Conservation (phyloP, 139 green algal genomes). For the Chlorella sp. region DNA sequence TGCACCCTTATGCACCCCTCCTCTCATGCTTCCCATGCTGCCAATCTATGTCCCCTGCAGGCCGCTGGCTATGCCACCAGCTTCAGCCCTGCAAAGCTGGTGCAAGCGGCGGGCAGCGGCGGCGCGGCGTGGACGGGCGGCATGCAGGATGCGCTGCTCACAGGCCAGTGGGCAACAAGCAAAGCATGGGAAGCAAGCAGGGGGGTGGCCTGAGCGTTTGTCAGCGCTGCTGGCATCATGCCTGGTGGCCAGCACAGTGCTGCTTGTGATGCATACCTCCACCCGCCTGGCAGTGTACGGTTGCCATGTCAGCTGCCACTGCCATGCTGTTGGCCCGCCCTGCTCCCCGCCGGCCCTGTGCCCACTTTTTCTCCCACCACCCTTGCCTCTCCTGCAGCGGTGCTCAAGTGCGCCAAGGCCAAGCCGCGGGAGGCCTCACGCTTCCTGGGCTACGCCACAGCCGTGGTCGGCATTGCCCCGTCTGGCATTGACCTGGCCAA, state of each 20-base stretch:
- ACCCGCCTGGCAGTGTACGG: no score
- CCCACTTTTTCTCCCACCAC: no score
- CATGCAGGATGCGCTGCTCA: slow-evolving; percentile 48
- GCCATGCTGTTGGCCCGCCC: no score
- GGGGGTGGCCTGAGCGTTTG: background rate
- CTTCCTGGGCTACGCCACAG: slow-evolving; percentile 67
- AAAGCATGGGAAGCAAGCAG: background rate
- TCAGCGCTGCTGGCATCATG: background rate
- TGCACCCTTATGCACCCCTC: background rate
- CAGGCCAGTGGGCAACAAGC: background rate
- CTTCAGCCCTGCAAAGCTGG: slow-evolving; percentile 48
- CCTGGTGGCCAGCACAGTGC: background rate
- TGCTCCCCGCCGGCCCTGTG: background rate
- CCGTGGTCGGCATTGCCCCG: slow-evolving; percentile 59
- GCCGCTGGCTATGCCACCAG: slow-evolving; percentile 41
- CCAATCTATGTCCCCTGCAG: background rate
- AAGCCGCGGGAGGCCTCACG: slow-evolving; percentile 64
- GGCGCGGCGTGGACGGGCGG: slow-evolving; percentile 25
- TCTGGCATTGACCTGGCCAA: slow-evolving; percentile 54
- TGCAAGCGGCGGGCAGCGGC: slow-evolving; percentile 21
- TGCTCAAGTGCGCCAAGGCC: slow-evolving; percentile 52
- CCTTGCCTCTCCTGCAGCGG: background rate
- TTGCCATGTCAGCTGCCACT: no score
- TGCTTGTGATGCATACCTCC: background rate
- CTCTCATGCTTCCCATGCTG: background rate